Conservation (phyloP, 257 asterid genomes). For the Euphrasia confusa region DNA sequence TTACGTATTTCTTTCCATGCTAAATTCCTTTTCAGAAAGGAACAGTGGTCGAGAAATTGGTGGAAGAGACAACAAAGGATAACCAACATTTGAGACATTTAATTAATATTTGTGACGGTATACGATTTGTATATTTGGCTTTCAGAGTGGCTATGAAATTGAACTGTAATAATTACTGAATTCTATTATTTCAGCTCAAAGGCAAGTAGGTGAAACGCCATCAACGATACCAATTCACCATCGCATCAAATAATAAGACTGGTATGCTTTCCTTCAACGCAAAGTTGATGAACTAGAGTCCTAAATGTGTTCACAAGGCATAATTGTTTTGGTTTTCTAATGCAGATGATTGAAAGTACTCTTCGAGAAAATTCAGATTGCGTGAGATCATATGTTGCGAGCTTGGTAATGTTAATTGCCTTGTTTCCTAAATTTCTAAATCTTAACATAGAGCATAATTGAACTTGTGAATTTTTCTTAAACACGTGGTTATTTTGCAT, state of each 20-base stretch:
- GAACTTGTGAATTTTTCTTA: not conserved
- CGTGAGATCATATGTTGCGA: conserved; percentile 90
- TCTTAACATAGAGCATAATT: not conserved
- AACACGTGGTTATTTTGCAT: conserved; percentile 34
- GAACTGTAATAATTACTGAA: conserved; percentile 16
- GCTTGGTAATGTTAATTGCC: conserved; percentile 55
- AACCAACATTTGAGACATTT: conserved; percentile 71
- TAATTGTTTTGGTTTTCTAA: conserved; percentile 24
- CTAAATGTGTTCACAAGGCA: conserved; percentile 12
- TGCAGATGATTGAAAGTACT: conserved; percentile 86
- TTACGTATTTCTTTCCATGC: conserved; percentile 7
- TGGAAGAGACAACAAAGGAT: conserved; percentile 75
- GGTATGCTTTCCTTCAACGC: conserved; percentile 51
- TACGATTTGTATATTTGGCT: conserved; percentile 27
- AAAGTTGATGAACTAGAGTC: conserved; percentile 11
- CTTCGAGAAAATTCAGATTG: conserved; percentile 85
- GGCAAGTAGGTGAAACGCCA: conserved; percentile 95
- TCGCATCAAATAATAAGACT: conserved; percentile 93
- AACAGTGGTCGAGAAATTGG: conserved; percentile 81
- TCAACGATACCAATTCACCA: conserved; percentile 87
- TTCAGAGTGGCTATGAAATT: conserved; percentile 14
- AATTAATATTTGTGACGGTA: conserved; percentile 70
- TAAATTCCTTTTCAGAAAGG: conserved; percentile 64
- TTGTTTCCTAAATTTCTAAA: too few species aligned
- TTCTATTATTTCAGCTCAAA: conserved; percentile 61